Percentiles rank a stretch among this genome's conserved stretches.
These are phyloP conservation scores for Trifolium fragiferum DNA, from an alignment of 306 rosid genomes.

Conservation along the genomic window DNA sequence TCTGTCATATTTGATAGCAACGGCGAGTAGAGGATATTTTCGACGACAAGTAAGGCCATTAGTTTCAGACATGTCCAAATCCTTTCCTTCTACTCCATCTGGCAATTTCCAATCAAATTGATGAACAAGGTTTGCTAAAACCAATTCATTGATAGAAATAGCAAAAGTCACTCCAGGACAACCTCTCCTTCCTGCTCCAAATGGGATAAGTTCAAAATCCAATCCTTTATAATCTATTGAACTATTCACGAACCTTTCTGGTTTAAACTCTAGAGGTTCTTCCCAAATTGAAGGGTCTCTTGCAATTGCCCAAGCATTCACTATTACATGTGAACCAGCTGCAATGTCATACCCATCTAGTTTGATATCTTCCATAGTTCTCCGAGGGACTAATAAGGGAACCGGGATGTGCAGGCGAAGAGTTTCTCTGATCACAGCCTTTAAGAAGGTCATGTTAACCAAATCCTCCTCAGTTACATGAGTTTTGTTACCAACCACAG, in stretches of 20 bases:
- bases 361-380: slow-evolving; percentile 2
- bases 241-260: slow-evolving; percentile 41
- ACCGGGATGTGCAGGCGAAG: slow-evolving; percentile 14
- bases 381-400: slow-evolving; percentile 17
- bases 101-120: slow-evolving; percentile 6
- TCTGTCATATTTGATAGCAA: not conserved
- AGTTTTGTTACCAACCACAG: slow-evolving; percentile 12
- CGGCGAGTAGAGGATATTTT: slow-evolving; percentile 16
- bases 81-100: not conserved
- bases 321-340: not conserved
- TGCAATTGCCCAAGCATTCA: slow-evolving; percentile 37
- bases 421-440: slow-evolving; percentile 40
- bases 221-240: slow-evolving; percentile 1
- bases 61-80: slow-evolving; percentile 32
- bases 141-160: not conserved
- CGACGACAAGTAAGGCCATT: not conserved
- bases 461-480: slow-evolving; percentile 31
- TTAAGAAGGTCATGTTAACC: slow-evolving; percentile 32
- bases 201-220: not conserved
- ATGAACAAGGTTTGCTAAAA: not conserved
- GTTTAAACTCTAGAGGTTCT: slow-evolving; percentile 38
- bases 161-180: not conserved
- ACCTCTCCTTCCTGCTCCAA: not conserved
- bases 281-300: slow-evolving; percentile 41
- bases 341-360: slow-evolving; percentile 40